Base-by-base conservation (phyloP, 495 filamentous ascomycete species). In the Talaromyces ruber region DNA sequence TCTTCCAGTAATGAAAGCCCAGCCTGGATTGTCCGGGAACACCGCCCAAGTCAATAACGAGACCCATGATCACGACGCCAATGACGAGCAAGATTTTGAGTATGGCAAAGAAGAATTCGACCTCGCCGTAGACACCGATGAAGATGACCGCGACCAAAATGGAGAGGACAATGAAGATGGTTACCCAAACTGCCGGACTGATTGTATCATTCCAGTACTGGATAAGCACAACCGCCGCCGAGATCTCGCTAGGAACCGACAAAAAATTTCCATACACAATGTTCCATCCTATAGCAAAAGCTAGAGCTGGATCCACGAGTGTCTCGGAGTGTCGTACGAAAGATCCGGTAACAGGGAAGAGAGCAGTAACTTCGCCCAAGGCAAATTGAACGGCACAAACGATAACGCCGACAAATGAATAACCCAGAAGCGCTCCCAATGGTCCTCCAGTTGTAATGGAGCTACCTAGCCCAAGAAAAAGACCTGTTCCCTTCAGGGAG, bases 211-310 rank as follows among this genome's bases (percentile, higher is more conserved):
- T 79, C 82, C 83, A 86, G 64, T 78, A 87, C 67, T 82, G 73
- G 57, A 87, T 81, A 24, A 88, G 66, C 6, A 86, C 82, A 21
- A 82, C 81, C 9, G 79, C 78, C 11, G 85, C 85, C n/a, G 82
- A 81, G 45, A 86, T 83, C 70, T 87, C 84, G 66, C 76, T 78
- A 5, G 85, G 84, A 14, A 88, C 81, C 37, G 86, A 79, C 64
- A 95, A 88, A 65, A 89, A 76, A 29, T 66, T 67, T 14, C 72
- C 72, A 56, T 76, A 76, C 76, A 76, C 74, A 67, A 74, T 71
- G 59, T 79, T 84, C 82, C 76, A 84, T 1, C 86, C 86, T n/a
- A 86, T 70, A 9, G 83, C 79, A 68, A 88, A 88, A 14, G 80
- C 81, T 22, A 87, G 69, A 7, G 82, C 82, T 2, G 83, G 83